phyloP scores from a whole-genome alignment of 768 basidiomycete genomes.

The Daedaleopsis sinensis region DNA sequence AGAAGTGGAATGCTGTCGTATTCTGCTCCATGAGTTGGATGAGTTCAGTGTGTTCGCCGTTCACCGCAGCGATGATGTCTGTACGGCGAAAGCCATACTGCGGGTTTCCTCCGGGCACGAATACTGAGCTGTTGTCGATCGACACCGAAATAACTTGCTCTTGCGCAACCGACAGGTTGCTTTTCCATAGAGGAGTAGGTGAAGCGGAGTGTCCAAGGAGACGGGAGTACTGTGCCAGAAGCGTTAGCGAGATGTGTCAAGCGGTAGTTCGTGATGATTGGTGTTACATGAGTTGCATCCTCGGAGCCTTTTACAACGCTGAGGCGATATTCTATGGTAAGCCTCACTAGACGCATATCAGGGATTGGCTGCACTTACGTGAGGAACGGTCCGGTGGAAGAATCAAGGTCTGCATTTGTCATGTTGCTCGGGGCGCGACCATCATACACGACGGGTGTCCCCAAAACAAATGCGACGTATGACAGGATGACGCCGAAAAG shows the following conservation, averaged over 20 bases:
- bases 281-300: conserved; percentile 51
- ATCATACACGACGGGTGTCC: conserved; percentile 49
- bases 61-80: conserved; percentile 56
- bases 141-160: conserved; percentile 56
- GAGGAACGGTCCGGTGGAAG: conserved; percentile 52
- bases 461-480: conserved; percentile 9
- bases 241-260: not conserved
- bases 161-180: conserved; percentile 24
- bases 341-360: not conserved
- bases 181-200: conserved; percentile 57
- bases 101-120: conserved; percentile 52
- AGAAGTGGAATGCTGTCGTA: conserved; percentile 53
- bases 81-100: conserved; percentile 62
- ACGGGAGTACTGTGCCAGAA: conserved; percentile 42
- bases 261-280: not conserved
- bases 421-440: conserved; percentile 54
- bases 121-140: conserved; percentile 62
- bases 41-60: conserved; percentile 41
- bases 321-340: not conserved
- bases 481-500: not conserved
- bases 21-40: conserved; percentile 45
- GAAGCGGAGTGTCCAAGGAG: conserved; percentile 40
- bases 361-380: conserved; percentile 44
- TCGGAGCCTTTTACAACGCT: conserved; percentile 60
- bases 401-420: conserved; percentile 45